Evolutionary conservation across 352 stramenopile species (phyloP).

Genomic region (Pythium myriotylum): DNA sequence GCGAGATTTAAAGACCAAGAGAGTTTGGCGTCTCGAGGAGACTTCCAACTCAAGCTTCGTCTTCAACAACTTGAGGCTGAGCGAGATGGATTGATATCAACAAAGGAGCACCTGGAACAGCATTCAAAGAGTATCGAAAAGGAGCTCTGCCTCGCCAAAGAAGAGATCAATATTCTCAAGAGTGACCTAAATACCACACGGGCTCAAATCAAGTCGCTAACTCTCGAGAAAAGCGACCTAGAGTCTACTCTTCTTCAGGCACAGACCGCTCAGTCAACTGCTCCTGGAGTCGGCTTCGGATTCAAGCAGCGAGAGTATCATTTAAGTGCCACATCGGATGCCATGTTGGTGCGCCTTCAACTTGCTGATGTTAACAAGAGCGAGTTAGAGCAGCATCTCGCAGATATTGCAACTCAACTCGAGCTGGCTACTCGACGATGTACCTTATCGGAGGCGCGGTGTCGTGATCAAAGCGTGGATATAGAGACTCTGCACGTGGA

Average conservation of each 20-base stretch:
- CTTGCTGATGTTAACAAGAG: conserved; percentile 44
- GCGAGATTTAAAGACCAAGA: conserved; percentile 28
- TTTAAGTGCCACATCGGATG: conserved; percentile 27
- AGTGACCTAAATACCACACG: conserved; percentile 21
- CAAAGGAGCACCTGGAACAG: conserved; percentile 24
- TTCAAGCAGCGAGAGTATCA: background rate
- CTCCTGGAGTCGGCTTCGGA: background rate
- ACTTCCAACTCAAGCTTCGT: conserved; percentile 30
- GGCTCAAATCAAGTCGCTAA: conserved; percentile 25
- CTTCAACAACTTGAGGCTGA: conserved; percentile 34
- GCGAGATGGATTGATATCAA: conserved; percentile 16
- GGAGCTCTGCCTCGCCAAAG: conserved; percentile 19
- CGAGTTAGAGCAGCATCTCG: conserved; percentile 43
- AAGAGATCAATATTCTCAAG: conserved; percentile 17
- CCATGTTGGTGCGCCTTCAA: conserved; percentile 64
- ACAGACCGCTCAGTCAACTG: conserved; percentile 2
- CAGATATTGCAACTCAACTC: conserved; percentile 37
- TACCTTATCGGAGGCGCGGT: conserved; percentile 20
- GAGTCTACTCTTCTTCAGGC: conserved; percentile 22
- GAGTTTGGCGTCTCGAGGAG: conserved; percentile 13
- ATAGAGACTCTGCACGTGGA: conserved; percentile 31
- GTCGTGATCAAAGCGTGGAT: conserved; percentile 23
- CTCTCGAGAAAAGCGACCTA: conserved; percentile 30
- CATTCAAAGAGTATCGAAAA: conserved; percentile 23
- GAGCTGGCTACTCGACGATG: conserved; percentile 37